Percentiles rank a stretch among this genome's conserved stretches.
Conservation (phyloP, 176 grass and related monocot species). For the Miscanthus lutarioriparius region DNA sequence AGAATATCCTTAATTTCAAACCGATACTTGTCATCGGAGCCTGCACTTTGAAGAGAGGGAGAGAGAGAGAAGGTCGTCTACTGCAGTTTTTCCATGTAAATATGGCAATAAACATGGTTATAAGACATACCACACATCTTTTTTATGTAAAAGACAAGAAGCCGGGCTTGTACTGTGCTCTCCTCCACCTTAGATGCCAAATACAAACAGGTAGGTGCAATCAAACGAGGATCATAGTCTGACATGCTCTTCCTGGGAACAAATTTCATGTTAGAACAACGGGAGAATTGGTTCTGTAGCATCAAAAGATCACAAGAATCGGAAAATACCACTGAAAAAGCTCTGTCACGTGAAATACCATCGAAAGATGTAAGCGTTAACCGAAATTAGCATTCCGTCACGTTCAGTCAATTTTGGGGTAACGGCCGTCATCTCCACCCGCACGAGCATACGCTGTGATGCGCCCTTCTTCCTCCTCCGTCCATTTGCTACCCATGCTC, state of each 20-base stretch:
- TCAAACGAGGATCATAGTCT: conserved; percentile 89
- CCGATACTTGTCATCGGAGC: conserved; percentile 79
- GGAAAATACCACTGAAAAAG: no score
- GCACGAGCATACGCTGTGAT: no score
- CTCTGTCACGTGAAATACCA: no score
- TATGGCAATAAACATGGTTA: neutral
- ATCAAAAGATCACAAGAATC: no score
- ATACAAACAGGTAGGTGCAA: conserved; percentile 96
- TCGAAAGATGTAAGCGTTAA: no score
- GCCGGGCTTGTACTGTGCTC: conserved; percentile 94
- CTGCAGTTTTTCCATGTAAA: conserved; percentile 30
- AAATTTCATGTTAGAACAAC: conserved; percentile 14
- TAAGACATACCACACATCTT: conserved; percentile 72
- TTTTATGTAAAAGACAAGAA: conserved; percentile 99
- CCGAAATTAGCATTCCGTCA: no score
- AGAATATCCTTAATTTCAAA: conserved; percentile 99
- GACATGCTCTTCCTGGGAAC: conserved; percentile 79
- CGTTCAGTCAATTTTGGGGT: no score
- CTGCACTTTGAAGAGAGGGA: conserved; percentile 19
- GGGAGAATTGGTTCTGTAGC: no score
- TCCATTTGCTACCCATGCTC: no score
- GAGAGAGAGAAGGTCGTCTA: neutral
- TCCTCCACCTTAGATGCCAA: conserved; percentile 97
- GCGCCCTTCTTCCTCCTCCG: no score
- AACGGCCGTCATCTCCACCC: no score